phyloP scores from a whole-genome alignment of 805 yeast species.

The Tetrapisispora namnaoensis region DNA sequence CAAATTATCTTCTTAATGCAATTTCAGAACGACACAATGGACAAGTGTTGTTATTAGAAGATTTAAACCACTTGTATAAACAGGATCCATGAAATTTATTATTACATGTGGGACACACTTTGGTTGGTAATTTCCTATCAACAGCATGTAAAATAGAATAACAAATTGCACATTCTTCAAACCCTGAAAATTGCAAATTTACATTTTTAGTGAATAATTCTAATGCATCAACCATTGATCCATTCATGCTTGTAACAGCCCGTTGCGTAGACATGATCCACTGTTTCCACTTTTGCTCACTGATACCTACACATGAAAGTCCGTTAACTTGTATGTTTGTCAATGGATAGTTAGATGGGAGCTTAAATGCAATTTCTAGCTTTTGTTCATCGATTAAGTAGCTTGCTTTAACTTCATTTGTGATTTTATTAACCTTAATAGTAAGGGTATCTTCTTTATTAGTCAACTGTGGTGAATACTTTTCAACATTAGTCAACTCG shows the following conservation, averaged over 20 bases:
- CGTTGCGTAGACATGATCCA: constrained; percentile 91
- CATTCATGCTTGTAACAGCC: constrained; percentile 64
- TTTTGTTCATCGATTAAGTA: constrained; percentile 81
- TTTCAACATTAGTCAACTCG: constrained; percentile 44
- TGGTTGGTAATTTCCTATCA: constrained; percentile 83
- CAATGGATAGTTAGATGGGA: constrained; percentile 75
- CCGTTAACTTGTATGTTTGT: constrained; percentile 68
- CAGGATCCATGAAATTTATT: constrained; percentile 95
- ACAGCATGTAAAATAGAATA: constrained; percentile 79
- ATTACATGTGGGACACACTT: constrained; percentile 79
- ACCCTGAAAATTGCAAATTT: constrained; percentile 78
- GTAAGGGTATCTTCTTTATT: constrained; percentile 35
- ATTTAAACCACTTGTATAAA: constrained; percentile 93
- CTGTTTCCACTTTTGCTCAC: constrained; percentile 87
- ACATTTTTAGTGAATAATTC: constrained; percentile 50
- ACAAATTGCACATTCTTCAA: constrained; percentile 95
- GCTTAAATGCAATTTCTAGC: constrained; percentile 63
- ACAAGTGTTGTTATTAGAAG: constrained; percentile 85
- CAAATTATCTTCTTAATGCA: constrained; percentile 20
- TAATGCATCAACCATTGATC: constrained; percentile 41
- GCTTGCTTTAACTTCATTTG: constrained; percentile 60
- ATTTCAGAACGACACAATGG: constrained; percentile 71
- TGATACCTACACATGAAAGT: constrained; percentile 72
- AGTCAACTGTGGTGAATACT: constrained; percentile 30
- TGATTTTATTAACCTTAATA: constrained; percentile 49